phyloP scores from a whole-genome alignment of 1,284 basidiomycete genomes.

The Entoloma clypeatum region DNA sequence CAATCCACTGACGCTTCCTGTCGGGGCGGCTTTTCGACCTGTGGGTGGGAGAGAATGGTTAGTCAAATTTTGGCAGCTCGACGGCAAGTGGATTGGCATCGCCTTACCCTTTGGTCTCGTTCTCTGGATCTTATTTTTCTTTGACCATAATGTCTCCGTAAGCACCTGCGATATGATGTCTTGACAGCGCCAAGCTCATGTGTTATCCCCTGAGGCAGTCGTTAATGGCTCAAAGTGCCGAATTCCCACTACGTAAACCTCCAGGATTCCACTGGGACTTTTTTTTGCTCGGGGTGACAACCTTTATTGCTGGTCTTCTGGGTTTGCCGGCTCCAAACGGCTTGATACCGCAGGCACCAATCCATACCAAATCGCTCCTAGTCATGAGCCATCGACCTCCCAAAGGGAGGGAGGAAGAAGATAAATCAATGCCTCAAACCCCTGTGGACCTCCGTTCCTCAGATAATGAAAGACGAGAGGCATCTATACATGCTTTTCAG shows the following conservation, averaged over 20 bases:
- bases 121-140: slow-evolving; percentile 73
- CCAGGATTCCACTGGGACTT: slow-evolving; percentile 92
- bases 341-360: slow-evolving; percentile 93
- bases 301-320: slow-evolving; percentile 87
- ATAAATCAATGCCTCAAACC: slow-evolving; percentile 17
- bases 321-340: slow-evolving; percentile 95
- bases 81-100: slow-evolving; percentile 86
- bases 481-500: slow-evolving; percentile 21
- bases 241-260: slow-evolving; percentile 88
- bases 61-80: slow-evolving; percentile 88
- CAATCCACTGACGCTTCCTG: slow-evolving; percentile 65
- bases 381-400: slow-evolving; percentile 60
- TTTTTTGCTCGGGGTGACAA: slow-evolving; percentile 87
- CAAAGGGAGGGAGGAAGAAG: slow-evolving; percentile 39
- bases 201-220: slow-evolving; percentile 53
- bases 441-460: slow-evolving; percentile 9
- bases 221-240: slow-evolving; percentile 89
- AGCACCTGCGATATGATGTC: slow-evolving; percentile 22
- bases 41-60: slow-evolving; percentile 80
- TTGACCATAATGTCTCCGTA: slow-evolving; percentile 83
- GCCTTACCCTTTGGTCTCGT: slow-evolving; percentile 72
- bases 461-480: slow-evolving; percentile 7
- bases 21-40: slow-evolving; percentile 66
- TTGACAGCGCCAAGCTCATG: slow-evolving; percentile 2
- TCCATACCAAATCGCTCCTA: slow-evolving; percentile 85